phyloP scores from a whole-genome alignment of 2,329 filamentous ascomycete genomes.

The Colletotrichum tofieldiae region DNA sequence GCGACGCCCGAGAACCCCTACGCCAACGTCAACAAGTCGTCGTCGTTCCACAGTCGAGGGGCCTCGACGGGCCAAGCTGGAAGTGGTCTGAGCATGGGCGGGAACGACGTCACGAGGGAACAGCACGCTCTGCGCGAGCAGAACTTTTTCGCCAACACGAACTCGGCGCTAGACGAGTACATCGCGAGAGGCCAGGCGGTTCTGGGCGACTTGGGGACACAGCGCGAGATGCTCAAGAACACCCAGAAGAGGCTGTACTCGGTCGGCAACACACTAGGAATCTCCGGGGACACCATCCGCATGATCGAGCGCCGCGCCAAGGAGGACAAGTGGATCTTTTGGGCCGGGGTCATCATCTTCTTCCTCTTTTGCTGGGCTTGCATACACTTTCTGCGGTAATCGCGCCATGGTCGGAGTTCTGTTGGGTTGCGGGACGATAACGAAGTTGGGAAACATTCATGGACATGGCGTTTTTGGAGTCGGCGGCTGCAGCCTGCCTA shows the following conservation, averaged over 20 bases:
- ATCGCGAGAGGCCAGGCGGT: conserved; percentile 92
- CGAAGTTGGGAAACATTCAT: conserved; percentile 11
- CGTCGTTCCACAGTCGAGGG: conserved; percentile 60
- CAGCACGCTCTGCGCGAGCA: conserved; percentile 90
- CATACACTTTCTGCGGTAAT: conserved; percentile 84
- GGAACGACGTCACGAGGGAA: conserved; percentile 80
- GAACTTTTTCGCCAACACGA: conserved; percentile 86
- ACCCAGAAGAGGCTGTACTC: conserved; percentile 93
- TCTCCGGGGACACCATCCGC: conserved; percentile 95
- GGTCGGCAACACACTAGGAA: conserved; percentile 92
- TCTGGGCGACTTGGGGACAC: conserved; percentile 87
- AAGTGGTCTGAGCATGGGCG: conserved; percentile 63
- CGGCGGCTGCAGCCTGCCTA: conserved; percentile 20
- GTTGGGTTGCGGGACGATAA: conserved; percentile 3
- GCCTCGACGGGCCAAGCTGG: conserved; percentile 54
- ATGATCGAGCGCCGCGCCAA: conserved; percentile 94
- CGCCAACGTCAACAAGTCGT: conserved; percentile 66
- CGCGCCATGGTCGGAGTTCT: background rate
- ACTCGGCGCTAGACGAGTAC: conserved; percentile 92
- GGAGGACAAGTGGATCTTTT: conserved; percentile 99
- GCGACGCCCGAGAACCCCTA: conserved; percentile 93
- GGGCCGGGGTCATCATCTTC: conserved; percentile 87
- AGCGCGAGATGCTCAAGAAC: conserved; percentile 94
- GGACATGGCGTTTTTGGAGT: conserved; percentile 38
- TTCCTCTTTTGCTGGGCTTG: conserved; percentile 94